Evolutionary conservation across 106 monocot species (phyloP).

Genomic region (Dendrobium chrysotoxum): DNA sequence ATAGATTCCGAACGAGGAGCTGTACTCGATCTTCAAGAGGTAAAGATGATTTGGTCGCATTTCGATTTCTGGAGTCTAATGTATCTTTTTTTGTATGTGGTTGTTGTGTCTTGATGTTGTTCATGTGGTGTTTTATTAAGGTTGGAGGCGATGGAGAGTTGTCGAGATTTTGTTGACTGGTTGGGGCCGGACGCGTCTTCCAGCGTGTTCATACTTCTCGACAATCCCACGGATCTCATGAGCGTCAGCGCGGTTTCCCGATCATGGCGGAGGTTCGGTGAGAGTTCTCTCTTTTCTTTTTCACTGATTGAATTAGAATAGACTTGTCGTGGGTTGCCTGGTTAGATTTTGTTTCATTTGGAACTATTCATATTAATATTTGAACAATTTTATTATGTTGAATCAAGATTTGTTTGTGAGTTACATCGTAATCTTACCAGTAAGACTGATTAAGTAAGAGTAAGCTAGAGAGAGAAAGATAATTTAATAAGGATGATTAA

Average conservation of each 20-base stretch:
- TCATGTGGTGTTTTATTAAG: background rate
- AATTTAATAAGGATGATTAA: too few species aligned
- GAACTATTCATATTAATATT: background rate
- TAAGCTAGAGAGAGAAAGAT: too few species aligned
- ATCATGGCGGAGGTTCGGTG: conserved; percentile 38
- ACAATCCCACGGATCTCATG: conserved; percentile 31
- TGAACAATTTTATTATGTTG: background rate
- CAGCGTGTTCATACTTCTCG: conserved; percentile 12
- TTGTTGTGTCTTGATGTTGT: background rate
- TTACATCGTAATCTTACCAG: too few species aligned
- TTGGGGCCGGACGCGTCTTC: conserved; percentile 26
- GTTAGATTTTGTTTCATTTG: background rate
- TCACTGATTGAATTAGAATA: background rate
- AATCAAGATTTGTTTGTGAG: too few species aligned
- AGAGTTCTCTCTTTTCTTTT: background rate
- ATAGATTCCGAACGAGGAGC: background rate
- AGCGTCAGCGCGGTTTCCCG: conserved; percentile 31
- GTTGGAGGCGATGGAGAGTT: conserved; percentile 6
- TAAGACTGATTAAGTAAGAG: too few species aligned
- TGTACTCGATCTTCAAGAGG: background rate
- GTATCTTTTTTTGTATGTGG: background rate
- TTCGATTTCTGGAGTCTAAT: background rate
- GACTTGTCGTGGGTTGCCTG: background rate
- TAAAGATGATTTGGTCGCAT: background rate
- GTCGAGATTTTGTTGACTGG: conserved; percentile 24